Conservation (phyloP, 2,329 filamentous ascomycete genomes). For the Paracorniculantispora psalliotae region DNA sequence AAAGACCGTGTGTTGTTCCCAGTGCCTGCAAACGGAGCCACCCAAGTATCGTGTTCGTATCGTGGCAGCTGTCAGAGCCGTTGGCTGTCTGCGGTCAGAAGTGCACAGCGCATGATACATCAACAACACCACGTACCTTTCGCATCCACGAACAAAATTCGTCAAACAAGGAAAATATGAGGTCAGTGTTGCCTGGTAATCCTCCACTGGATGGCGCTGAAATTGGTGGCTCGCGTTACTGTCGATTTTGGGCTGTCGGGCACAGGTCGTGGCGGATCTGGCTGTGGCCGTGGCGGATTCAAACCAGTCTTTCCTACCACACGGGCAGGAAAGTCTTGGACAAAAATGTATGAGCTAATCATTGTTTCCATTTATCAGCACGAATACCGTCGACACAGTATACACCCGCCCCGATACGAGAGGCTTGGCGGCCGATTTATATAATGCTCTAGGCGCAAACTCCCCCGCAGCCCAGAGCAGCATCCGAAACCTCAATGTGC, state of each 20-base stretch:
- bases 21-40: neutral
- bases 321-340: neutral
- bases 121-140: neutral
- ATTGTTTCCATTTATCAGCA: neutral
- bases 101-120: neutral
- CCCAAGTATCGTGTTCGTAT: neutral
- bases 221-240: neutral
- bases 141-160: neutral
- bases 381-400: neutral
- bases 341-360: neutral
- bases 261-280: conserved; percentile 6
- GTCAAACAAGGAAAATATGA: neutral
- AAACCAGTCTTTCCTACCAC: neutral
- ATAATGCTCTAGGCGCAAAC: neutral
- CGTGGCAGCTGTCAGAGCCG: neutral
- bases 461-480: neutral
- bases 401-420: neutral
- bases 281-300: conserved; percentile 1
- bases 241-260: neutral
- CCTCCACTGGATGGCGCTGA: neutral
- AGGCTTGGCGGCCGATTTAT: neutral
- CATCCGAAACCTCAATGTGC: conserved; percentile 3
- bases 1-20: no score
- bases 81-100: conserved; percentile 4
- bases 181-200: neutral